Conservation (phyloP, 1,284 basidiomycete species). For the Tausonia pullulans region DNA sequence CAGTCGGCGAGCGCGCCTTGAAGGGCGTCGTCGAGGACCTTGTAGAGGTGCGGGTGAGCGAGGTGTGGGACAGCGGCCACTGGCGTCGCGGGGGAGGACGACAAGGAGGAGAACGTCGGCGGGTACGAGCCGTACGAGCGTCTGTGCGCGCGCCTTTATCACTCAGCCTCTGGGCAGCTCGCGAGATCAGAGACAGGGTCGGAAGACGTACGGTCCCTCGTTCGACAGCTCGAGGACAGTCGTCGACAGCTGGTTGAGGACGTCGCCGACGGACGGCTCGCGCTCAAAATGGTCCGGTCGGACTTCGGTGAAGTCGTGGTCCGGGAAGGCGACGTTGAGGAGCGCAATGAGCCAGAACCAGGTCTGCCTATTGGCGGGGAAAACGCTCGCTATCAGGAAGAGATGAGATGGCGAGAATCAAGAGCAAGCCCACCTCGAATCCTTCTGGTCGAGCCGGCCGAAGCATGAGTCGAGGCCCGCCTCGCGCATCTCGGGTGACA, state of each 20-base stretch:
- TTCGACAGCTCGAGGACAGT: slow-evolving; percentile 53
- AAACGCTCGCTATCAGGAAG: background rate
- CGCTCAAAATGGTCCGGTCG: slow-evolving; percentile 78
- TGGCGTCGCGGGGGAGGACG: slow-evolving; percentile 16
- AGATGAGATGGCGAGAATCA: background rate
- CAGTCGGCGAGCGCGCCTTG: slow-evolving; percentile 63
- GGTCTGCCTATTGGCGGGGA: slow-evolving; percentile 25
- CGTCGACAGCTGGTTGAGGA: slow-evolving; percentile 67
- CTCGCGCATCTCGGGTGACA: slow-evolving; percentile 35
- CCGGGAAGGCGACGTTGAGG: slow-evolving; percentile 92
- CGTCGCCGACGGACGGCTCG: slow-evolving; percentile 54
- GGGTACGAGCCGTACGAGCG: slow-evolving; percentile 24
- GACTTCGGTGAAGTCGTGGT: slow-evolving; percentile 92
- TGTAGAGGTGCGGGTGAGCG: slow-evolving; percentile 71
- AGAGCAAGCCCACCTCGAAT: slow-evolving; percentile 28
- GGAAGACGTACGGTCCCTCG: slow-evolving; percentile 23
- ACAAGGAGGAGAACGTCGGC: slow-evolving; percentile 14
- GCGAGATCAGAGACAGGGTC: slow-evolving; percentile 42
- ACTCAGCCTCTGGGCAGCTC: too few relatives aligned
- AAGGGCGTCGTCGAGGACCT: slow-evolving; percentile 80
- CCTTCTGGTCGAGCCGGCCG: slow-evolving; percentile 34
- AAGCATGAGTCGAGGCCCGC: slow-evolving; percentile 33
- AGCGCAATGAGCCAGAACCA: slow-evolving; percentile 77
- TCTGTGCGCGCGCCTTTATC: background rate
- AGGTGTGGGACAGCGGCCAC: slow-evolving; percentile 22